Evolutionary conservation across 345 rosid species (phyloP), one percentile per base, ranked within the genome.

Genomic region (Corchorus olitorius): DNA sequence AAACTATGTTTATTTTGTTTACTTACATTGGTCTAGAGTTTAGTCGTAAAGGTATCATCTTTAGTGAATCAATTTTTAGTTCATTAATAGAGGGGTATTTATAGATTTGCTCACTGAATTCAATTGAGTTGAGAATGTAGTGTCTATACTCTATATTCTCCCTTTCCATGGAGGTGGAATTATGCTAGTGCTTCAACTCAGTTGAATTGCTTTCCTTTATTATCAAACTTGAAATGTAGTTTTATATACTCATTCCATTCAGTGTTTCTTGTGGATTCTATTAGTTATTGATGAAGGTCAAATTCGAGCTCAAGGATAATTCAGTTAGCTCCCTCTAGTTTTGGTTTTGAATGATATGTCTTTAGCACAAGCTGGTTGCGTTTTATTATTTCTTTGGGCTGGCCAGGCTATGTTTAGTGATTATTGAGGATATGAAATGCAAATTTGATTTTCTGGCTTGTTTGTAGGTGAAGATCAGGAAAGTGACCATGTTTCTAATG

Each of bases 401-500:
- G 27, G 27, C 27, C 27, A 27, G 27, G 27, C 27, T 27, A 27
- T 27, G 27, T 27, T 27, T 27, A 1, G 27, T 27, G 27, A 27
- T 27, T 22, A 56, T 3, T 39, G 72, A 63, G 20, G 64, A 39
- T 19, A 17, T 45, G 8, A 46, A n/a, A 53, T 14, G 34, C 5
- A 27, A 73, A 16, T 43, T 76, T 61, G 72, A 62, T 53, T 12
- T 34, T 72, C 60, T 72, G 76, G 62, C 6, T 41, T 76, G 64
- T 75, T 75, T 85, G 72, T 78, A 94, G 98, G 99, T 76, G 97
- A 91, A 82, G 91, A 89, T 83, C 89, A 43, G 79, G 92, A 86
- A 69, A 84, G 74, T 59, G 87, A 81, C 55, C 80, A 41, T 56
- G 86, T 87, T 15, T 83, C 75, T 17, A 89, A 78, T 76, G 85